Evolutionary conservation across 2,329 filamentous ascomycete genomes (phyloP).

Genomic region (Colletotrichum plurivorum): DNA sequence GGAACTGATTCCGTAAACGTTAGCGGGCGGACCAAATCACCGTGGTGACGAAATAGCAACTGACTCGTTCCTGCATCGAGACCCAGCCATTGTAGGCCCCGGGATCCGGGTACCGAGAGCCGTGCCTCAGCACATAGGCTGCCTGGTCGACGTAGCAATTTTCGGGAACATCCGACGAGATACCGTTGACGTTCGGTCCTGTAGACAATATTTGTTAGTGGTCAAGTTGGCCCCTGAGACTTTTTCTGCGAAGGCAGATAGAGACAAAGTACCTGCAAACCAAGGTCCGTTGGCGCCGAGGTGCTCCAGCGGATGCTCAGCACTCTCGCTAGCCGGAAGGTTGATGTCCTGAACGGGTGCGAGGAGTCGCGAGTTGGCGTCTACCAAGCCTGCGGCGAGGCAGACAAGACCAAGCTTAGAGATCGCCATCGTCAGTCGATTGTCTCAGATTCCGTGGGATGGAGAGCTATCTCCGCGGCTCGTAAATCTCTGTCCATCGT

Average conservation of each 20-base stretch:
- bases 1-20: slow-evolving; percentile 57
- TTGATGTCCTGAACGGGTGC: slow-evolving; percentile 47
- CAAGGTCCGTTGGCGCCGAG: slow-evolving; percentile 69
- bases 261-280: slow-evolving; percentile 56
- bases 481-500: background rate
- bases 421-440: slow-evolving; percentile 7
- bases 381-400: slow-evolving; percentile 8
- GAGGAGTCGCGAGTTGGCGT: slow-evolving; percentile 32
- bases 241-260: slow-evolving; percentile 24
- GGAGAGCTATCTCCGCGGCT: no score
- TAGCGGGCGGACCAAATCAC: background rate
- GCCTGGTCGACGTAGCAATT: slow-evolving; percentile 73
- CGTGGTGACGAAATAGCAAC: slow-evolving; percentile 26
- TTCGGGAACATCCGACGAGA: slow-evolving; percentile 67
- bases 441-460: background rate
- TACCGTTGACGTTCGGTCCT: slow-evolving; percentile 70
- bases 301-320: slow-evolving; percentile 60
- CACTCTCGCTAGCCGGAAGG: slow-evolving; percentile 45
- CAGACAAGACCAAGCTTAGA: slow-evolving; percentile 26
- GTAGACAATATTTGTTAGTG: slow-evolving; percentile 6
- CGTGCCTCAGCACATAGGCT: slow-evolving; percentile 72
- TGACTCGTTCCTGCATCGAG: slow-evolving; percentile 59
- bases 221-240: background rate
- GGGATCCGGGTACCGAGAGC: slow-evolving; percentile 73
- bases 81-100: slow-evolving; percentile 73